Evolutionary conservation across 139 green algal species (phyloP).

Genomic region (Pleodorina starrii): DNA sequence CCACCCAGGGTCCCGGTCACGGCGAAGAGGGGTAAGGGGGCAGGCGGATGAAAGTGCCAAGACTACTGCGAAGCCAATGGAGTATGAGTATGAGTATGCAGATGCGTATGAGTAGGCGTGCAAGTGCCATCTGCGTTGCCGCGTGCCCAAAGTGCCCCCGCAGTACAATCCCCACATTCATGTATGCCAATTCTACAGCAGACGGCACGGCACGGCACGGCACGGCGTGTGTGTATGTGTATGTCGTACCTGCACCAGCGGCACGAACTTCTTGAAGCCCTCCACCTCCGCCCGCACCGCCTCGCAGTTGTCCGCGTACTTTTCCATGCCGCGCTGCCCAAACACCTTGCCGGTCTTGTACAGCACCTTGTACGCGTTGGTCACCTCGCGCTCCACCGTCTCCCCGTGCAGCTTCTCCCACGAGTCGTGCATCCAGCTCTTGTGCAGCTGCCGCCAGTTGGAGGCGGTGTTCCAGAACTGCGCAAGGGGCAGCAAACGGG

Average conservation of each 20-base stretch:
- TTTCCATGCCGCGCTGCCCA: conserved; percentile 57
- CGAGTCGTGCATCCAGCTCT: conserved; percentile 76
- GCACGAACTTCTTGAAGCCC: conserved; percentile 82
- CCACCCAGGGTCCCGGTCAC: too few species aligned
- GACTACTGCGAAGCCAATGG: too few species aligned
- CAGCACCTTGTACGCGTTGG: conserved; percentile 75
- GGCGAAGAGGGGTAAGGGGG: too few species aligned
- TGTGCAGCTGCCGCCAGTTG: conserved; percentile 62
- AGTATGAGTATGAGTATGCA: neutral
- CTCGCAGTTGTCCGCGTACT: conserved; percentile 77
- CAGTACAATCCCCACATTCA: too few species aligned
- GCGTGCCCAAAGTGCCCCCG: too few species aligned
- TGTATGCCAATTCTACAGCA: too few species aligned
- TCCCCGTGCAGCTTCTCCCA: conserved; percentile 77
- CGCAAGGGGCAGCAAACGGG: neutral
- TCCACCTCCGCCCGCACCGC: conserved; percentile 73
- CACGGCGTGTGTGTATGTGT: too few species aligned
- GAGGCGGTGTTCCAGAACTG: conserved; percentile 82
- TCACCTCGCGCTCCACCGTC: conserved; percentile 77
- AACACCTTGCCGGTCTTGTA: conserved; percentile 75
- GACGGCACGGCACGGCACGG: too few species aligned
- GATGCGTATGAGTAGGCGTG: neutral
- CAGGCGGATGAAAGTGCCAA: too few species aligned
- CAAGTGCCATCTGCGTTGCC: neutral
- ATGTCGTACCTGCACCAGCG: conserved; percentile 79